These are phyloP conservation scores for Nakazawaea sp. DNA, from an alignment of 805 yeast species.

Conservation along the genomic window DNA sequence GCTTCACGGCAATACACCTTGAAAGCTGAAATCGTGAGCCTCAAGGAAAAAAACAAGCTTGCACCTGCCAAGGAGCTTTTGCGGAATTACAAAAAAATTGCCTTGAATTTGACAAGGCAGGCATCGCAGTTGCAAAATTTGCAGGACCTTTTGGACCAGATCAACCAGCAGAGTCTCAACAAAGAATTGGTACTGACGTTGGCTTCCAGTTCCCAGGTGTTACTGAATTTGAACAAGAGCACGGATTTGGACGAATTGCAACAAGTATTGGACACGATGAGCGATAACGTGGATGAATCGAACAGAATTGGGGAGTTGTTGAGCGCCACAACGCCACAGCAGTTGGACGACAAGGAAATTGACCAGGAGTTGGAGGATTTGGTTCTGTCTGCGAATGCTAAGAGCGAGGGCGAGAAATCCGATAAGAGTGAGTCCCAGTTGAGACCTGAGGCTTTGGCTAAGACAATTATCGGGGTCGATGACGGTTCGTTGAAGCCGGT, in stretches of 20 bases:
- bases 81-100: slow-evolving; percentile 6
- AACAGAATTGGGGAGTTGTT: slow-evolving; percentile 4
- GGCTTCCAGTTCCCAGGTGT: slow-evolving; percentile 5
- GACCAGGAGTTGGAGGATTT: slow-evolving; percentile 5
- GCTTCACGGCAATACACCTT: background rate
- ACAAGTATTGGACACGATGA: slow-evolving; percentile 7
- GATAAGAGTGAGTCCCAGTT: background rate
- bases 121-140: slow-evolving; percentile 6
- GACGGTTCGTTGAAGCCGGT: slow-evolving; percentile 2
- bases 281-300: slow-evolving; percentile 6
- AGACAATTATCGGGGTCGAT: slow-evolving; percentile 8
- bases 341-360: slow-evolving; percentile 4
- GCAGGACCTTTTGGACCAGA: slow-evolving; percentile 4
- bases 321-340: background rate
- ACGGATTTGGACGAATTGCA: slow-evolving; percentile 5
- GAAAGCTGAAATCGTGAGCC: background rate
- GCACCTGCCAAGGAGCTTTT: background rate
- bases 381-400: background rate
- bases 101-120: background rate
- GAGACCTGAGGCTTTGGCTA: slow-evolving; percentile 4
- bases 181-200: slow-evolving; percentile 1
- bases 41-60: background rate
- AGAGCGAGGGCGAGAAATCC: slow-evolving; percentile 5
- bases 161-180: slow-evolving; percentile 10
- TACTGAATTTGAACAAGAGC: slow-evolving; percentile 3